phyloP scores from a whole-genome alignment of 2,329 filamentous ascomycete species.

The Aspergillus floridensis region DNA sequence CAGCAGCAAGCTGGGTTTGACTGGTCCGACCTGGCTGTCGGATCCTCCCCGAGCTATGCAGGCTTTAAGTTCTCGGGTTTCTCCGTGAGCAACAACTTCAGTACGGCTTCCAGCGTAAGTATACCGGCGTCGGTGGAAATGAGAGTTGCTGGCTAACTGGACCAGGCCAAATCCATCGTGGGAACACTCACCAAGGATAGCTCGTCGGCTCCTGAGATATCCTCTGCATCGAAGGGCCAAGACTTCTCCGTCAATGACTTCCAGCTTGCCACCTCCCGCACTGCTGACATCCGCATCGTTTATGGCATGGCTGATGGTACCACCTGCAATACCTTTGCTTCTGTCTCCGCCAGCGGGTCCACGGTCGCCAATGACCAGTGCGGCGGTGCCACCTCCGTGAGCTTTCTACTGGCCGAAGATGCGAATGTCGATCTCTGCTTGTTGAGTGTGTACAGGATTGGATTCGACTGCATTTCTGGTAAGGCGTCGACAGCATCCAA shows the following conservation, averaged over 20 bases:
- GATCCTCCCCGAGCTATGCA: conserved; percentile 64
- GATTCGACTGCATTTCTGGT: conserved; percentile 29
- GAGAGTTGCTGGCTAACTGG: conserved; percentile 10
- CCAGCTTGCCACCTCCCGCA: conserved; percentile 69
- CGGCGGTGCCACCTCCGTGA: conserved; percentile 81
- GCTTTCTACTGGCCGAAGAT: conserved; percentile 61
- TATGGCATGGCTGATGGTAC: conserved; percentile 83
- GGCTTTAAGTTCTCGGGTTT: conserved; percentile 74
- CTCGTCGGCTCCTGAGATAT: conserved; percentile 58
- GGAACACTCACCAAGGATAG: conserved; percentile 47
- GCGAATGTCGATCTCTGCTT: conserved; percentile 61
- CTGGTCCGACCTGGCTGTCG: conserved; percentile 64
- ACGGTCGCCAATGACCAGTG: conserved; percentile 82
- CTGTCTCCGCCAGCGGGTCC: conserved; percentile 66
- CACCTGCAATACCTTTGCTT: conserved; percentile 72
- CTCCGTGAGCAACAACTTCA: conserved; percentile 60
- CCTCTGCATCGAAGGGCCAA: conserved; percentile 52
- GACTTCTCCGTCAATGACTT: conserved; percentile 73
- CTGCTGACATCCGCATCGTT: conserved; percentile 78
- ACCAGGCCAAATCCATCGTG: conserved; percentile 59
- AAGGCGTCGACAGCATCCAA: conserved; percentile 12
- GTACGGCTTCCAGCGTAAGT: conserved; percentile 43
- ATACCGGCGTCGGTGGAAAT: conserved; percentile 13
- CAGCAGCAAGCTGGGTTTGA: conserved; percentile 68
- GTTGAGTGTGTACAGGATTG: conserved; percentile 53